A percentile compares a stretch with the other conserved stretches of the same genome.
Evolutionary conservation across 2,329 filamentous ascomycete species (phyloP).

Genomic region (Phaeosphaeriaceae sp.): DNA sequence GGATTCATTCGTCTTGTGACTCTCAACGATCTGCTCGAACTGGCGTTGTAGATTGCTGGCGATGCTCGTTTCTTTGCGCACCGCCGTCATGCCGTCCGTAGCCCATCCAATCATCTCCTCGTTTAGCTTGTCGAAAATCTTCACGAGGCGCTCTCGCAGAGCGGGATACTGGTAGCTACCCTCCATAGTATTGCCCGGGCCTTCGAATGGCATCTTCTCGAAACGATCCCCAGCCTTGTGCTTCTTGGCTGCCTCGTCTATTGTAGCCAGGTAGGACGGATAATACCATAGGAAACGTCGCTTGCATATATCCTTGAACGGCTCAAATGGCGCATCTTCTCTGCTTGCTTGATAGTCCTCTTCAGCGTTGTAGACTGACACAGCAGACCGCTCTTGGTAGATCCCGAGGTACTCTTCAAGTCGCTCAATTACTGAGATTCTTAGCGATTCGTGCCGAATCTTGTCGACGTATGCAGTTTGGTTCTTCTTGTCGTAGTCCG

Average conservation of each 20-base stretch:
- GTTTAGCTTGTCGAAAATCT: conserved; percentile 73
- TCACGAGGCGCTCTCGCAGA: conserved; percentile 71
- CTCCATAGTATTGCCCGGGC: conserved; percentile 77
- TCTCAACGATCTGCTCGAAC: conserved; percentile 79
- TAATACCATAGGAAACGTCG: conserved; percentile 95
- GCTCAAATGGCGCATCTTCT: conserved; percentile 73
- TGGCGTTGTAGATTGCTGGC: conserved; percentile 84
- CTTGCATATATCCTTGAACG: conserved; percentile 90
- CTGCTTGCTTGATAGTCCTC: conserved; percentile 53
- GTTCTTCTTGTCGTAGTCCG: conserved; percentile 71
- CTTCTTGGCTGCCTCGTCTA: conserved; percentile 68
- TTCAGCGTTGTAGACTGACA: conserved; percentile 58
- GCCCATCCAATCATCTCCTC: conserved; percentile 77
- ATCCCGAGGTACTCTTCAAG: conserved; percentile 81
- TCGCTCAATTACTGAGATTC: conserved; percentile 84
- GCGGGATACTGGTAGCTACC: conserved; percentile 83
- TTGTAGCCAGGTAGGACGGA: conserved; percentile 78
- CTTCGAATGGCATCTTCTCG: conserved; percentile 87
- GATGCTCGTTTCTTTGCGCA: conserved; percentile 72
- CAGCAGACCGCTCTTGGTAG: conserved; percentile 45
- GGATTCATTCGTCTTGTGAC: conserved; percentile 72
- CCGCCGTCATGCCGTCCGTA: conserved; percentile 67
- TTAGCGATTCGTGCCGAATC: conserved; percentile 89
- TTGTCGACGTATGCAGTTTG: conserved; percentile 81
- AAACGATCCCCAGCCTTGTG: conserved; percentile 71